A percentile compares a stretch with the other conserved stretches of the same genome.
These are phyloP conservation scores for Skeletonema tropicum DNA, from an alignment of 108 stramenopile genomes.

Conservation along the genomic window DNA sequence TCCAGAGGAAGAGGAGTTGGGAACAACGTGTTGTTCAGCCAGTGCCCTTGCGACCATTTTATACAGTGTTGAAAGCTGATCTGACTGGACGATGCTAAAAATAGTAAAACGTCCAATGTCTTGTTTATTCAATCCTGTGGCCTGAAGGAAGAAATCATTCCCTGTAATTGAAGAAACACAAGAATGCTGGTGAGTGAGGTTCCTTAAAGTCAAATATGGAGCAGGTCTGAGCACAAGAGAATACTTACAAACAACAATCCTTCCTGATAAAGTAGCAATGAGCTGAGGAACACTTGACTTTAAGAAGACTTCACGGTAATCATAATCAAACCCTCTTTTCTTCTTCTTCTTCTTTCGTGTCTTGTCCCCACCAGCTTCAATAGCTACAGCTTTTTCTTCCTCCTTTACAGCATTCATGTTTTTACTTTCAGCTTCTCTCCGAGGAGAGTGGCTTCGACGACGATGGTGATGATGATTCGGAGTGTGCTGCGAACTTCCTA, in stretches of 20 bases:
- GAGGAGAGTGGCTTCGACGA: not conserved
- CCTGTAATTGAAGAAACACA: conserved; percentile 20
- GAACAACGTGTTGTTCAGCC: conserved; percentile 16
- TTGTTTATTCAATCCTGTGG: conserved; percentile 58
- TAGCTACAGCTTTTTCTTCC: not conserved
- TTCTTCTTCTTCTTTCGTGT: conserved; percentile 56
- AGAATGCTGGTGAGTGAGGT: not conserved
- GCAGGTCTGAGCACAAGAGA: not conserved
- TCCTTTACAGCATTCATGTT: conserved; percentile 14
- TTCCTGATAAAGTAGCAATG: conserved; percentile 77
- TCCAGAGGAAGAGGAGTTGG: not conserved
- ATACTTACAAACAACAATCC: conserved; percentile 69
- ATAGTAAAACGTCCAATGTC: conserved; percentile 71
- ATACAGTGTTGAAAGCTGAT: conserved; percentile 76
- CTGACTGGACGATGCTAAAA: conserved; percentile 77
- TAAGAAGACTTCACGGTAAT: conserved; percentile 79
- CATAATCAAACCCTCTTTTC: conserved; percentile 63
- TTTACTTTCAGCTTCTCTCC: not conserved
- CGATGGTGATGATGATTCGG: conserved; percentile 5
- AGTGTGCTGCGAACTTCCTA: conserved; percentile 19
- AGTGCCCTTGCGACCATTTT: conserved; percentile 74
- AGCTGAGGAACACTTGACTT: conserved; percentile 83
- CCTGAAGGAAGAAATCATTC: conserved; percentile 77
- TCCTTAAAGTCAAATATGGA: not conserved
- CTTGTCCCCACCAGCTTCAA: not conserved